phyloP scores from a whole-genome alignment of 2,329 filamentous ascomycete species.

The Penicillium hordei region DNA sequence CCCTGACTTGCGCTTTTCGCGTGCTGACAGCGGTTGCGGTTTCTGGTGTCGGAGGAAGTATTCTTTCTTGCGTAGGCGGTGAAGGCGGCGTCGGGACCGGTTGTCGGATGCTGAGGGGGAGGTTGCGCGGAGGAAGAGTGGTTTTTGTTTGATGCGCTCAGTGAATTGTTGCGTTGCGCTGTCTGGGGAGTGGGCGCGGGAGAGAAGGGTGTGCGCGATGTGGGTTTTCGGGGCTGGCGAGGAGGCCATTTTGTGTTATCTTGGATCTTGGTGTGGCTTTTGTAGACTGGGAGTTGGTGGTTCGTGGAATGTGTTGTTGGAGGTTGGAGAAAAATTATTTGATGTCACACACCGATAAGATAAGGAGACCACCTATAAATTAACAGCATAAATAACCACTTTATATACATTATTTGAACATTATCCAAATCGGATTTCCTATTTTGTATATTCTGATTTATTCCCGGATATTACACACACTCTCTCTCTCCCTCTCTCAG shows the following conservation, averaged over 20 bases:
- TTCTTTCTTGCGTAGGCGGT: conserved; percentile 49
- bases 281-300: no score
- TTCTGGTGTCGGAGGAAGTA: conserved; percentile 52
- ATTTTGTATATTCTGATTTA: neutral
- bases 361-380: neutral
- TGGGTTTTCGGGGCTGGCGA: conserved; percentile 32
- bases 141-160: conserved; percentile 79
- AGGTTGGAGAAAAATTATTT: conserved; percentile 16
- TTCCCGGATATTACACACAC: neutral
- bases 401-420: neutral
- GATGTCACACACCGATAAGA: conserved; percentile 22
- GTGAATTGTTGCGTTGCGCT: conserved; percentile 70
- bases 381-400: neutral
- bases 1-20: conserved; percentile 69
- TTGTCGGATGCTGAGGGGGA: conserved; percentile 63
- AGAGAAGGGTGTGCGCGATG: conserved; percentile 65
- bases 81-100: conserved; percentile 54
- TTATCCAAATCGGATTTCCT: neutral
- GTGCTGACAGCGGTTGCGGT: conserved; percentile 71
- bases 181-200: conserved; percentile 74
- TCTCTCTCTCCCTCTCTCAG: neutral
- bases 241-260: conserved; percentile 18
- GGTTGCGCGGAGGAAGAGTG: conserved; percentile 73
- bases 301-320: neutral
- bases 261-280: neutral